Conservation (phyloP, 768 basidiomycete species). For the Serendipita vermifera region DNA sequence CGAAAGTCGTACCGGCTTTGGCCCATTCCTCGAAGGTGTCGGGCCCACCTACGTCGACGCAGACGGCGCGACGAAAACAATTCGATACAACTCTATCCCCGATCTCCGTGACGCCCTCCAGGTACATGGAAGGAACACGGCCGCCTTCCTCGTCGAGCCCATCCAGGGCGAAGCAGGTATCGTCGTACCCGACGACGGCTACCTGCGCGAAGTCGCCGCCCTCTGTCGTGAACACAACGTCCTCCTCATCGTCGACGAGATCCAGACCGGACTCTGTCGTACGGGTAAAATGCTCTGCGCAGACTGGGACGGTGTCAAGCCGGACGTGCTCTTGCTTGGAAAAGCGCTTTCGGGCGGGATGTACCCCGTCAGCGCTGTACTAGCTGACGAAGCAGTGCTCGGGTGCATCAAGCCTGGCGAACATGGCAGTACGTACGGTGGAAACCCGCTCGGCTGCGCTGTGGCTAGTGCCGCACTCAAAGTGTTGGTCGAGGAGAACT, state of each 20-base stretch:
- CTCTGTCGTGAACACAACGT: slow-evolving; percentile 90
- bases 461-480: slow-evolving; percentile 84
- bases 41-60: slow-evolving; percentile 62
- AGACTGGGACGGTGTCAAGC: slow-evolving; percentile 76
- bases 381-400: slow-evolving; percentile 87
- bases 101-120: slow-evolving; percentile 77
- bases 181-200: slow-evolving; percentile 80
- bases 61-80: slow-evolving; percentile 35
- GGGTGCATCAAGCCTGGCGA: slow-evolving; percentile 88
- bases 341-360: slow-evolving; percentile 97
- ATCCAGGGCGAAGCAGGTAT: slow-evolving; percentile 99
- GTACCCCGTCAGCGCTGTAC: slow-evolving; percentile 91
- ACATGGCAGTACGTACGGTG: slow-evolving; percentile 93
- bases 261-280: slow-evolving; percentile 89
- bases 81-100: slow-evolving; percentile 71
- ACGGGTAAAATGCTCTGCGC: slow-evolving; percentile 90
- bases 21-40: slow-evolving; percentile 76
- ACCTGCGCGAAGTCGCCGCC: slow-evolving; percentile 60
- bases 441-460: slow-evolving; percentile 96
- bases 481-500: slow-evolving; percentile 79
- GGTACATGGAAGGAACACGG: slow-evolving; percentile 65
- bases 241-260: slow-evolving; percentile 94
- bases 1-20: slow-evolving; percentile 74
- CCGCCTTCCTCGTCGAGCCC: slow-evolving; percentile 92
- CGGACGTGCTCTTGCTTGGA: slow-evolving; percentile 85